Evolutionary conservation across 768 basidiomycete genomes (phyloP).

Genomic region (Suillus subalutaceus): DNA sequence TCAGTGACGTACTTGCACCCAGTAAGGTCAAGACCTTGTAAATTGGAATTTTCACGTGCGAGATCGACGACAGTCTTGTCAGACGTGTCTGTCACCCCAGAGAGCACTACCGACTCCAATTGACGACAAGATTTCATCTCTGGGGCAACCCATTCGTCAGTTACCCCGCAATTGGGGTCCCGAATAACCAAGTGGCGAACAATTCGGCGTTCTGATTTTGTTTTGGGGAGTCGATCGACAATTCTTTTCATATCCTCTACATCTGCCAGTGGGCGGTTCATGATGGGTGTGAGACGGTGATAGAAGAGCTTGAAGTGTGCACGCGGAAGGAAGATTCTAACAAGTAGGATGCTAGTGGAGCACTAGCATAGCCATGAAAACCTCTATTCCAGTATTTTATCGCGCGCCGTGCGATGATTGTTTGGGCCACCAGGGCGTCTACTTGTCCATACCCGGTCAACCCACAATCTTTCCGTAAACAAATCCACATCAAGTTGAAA

Average conservation of each 20-base stretch:
- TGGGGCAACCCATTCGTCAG: slow-evolving; percentile 60
- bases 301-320: neutral
- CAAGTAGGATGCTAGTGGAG: slow-evolving; percentile 7
- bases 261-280: slow-evolving; percentile 27
- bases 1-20: slow-evolving; percentile 80
- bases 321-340: neutral
- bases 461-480: neutral
- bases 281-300: slow-evolving; percentile 12
- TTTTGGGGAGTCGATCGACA: slow-evolving; percentile 59
- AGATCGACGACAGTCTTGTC: slow-evolving; percentile 71
- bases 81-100: slow-evolving; percentile 64
- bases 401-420: neutral
- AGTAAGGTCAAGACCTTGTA: slow-evolving; percentile 77
- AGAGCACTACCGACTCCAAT: slow-evolving; percentile 69
- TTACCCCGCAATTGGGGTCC: slow-evolving; percentile 41
- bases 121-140: slow-evolving; percentile 64
- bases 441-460: slow-evolving; percentile 6
- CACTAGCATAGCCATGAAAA: neutral
- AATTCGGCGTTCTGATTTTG: slow-evolving; percentile 58
- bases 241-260: slow-evolving; percentile 60
- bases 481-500: neutral
- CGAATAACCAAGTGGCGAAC: slow-evolving; percentile 64
- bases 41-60: slow-evolving; percentile 59
- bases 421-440: slow-evolving; percentile 6
- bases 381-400: neutral